Evolutionary conservation across 2,329 filamentous ascomycete species (phyloP).

Genomic region (Trichoderma gracile): DNA sequence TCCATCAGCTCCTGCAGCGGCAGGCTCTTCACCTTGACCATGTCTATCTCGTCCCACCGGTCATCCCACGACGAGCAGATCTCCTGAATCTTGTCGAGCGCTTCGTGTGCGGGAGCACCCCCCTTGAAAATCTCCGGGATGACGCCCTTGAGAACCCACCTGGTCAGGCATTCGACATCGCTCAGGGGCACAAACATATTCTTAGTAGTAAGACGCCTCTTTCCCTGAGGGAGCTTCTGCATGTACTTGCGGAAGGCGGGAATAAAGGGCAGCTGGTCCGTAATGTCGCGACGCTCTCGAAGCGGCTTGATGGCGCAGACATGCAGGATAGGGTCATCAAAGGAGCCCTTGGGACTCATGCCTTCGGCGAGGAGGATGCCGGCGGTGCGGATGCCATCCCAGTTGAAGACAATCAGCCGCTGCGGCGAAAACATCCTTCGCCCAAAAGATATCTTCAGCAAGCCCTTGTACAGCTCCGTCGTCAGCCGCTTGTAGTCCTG

Average conservation of each 20-base stretch:
- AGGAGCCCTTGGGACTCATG: slow-evolving; percentile 58
- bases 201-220: slow-evolving; percentile 68
- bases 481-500: slow-evolving; percentile 81
- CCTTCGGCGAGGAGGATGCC: slow-evolving; percentile 81
- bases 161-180: slow-evolving; percentile 83
- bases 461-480: slow-evolving; percentile 71
- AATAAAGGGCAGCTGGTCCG: slow-evolving; percentile 85
- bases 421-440: slow-evolving; percentile 75
- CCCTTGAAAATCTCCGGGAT: slow-evolving; percentile 60
- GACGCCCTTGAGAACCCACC: slow-evolving; percentile 61
- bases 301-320: slow-evolving; percentile 74
- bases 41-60: slow-evolving; percentile 82
- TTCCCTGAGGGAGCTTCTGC: slow-evolving; percentile 64
- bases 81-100: slow-evolving; percentile 67
- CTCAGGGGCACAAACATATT: slow-evolving; percentile 68
- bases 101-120: slow-evolving; percentile 51
- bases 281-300: slow-evolving; percentile 69
- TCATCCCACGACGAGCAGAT: slow-evolving; percentile 74
- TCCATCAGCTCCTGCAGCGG: slow-evolving; percentile 77
- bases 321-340: slow-evolving; percentile 67
- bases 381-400: slow-evolving; percentile 78
- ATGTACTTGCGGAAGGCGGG: slow-evolving; percentile 68
- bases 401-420: slow-evolving; percentile 79
- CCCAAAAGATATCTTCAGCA: slow-evolving; percentile 79
- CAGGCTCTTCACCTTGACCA: slow-evolving; percentile 79